These are phyloP conservation scores for Rostrohypoxylon terebratum DNA, from an alignment of 495 filamentous ascomycete species.

Conservation along the genomic window DNA sequence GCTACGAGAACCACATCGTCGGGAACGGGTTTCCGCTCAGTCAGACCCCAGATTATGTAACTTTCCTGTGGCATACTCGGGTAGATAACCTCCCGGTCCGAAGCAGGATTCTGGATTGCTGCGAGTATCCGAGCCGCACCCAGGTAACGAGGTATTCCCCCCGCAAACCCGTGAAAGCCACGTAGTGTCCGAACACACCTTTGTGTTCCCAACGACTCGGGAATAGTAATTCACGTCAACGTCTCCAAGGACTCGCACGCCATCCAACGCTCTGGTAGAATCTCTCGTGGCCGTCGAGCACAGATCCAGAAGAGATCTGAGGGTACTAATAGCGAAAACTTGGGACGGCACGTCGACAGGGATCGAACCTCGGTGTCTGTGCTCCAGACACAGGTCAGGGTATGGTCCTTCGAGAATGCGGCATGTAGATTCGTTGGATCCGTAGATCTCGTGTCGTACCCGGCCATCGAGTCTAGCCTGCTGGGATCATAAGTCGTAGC, in stretches of 20 bases:
- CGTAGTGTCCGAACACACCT: neutral
- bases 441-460: conserved; percentile 17
- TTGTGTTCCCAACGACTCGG: neutral
- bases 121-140: conserved; percentile 7
- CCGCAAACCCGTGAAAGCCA: conserved; percentile 10
- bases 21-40: neutral
- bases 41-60: neutral
- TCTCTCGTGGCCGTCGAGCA: neutral
- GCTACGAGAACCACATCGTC: neutral
- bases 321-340: neutral
- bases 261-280: neutral
- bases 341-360: neutral
- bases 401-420: neutral
- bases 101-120: conserved; percentile 8
- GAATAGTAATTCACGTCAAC: neutral
- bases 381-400: neutral
- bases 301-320: neutral
- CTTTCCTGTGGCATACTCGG: neutral
- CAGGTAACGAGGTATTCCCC: neutral
- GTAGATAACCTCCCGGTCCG: conserved; percentile 5
- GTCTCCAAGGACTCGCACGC: neutral
- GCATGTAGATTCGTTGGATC: neutral
- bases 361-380: neutral
- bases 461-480: conserved; percentile 5
- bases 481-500: conserved; percentile 26